Conservation (phyloP, 2,329 filamentous ascomycete species). For the Pezicula rhizophila region DNA sequence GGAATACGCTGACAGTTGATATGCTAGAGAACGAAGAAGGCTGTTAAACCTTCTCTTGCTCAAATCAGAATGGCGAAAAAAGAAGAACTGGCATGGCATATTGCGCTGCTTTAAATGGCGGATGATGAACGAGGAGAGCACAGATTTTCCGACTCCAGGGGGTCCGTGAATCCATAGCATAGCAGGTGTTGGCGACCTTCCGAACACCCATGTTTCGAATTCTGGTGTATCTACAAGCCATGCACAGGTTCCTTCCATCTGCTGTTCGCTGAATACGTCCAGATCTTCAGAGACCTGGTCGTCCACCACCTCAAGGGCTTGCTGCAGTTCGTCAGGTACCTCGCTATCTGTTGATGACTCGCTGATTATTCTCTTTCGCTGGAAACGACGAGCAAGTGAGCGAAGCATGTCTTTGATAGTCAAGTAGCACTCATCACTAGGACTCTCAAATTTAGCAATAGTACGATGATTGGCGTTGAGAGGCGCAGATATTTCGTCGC, state of each 20-base stretch:
- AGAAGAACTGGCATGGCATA: constrained; percentile 19
- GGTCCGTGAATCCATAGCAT: constrained; percentile 23
- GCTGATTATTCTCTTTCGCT: neutral
- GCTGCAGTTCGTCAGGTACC: neutral
- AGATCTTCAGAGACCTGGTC: neutral
- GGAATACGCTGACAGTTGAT: constrained; percentile 19
- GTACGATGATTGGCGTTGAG: constrained; percentile 27
- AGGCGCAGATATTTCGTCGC: constrained; percentile 17
- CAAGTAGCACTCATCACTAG: neutral
- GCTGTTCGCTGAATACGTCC: neutral
- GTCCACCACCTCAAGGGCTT: neutral
- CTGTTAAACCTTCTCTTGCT: constrained; percentile 13
- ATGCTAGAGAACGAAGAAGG: constrained; percentile 20
- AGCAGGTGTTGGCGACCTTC: constrained; percentile 5
- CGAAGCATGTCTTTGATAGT: neutral
- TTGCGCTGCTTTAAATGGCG: constrained; percentile 12
- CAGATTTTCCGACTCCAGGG: constrained; percentile 28
- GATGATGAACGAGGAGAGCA: constrained; percentile 24
- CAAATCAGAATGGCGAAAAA: constrained; percentile 23
- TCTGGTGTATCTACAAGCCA: neutral
- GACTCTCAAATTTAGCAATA: constrained; percentile 23
- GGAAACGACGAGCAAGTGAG: neutral
- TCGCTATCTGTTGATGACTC: neutral
- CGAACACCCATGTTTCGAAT: neutral
- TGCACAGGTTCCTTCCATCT: neutral